Evolutionary conservation across 495 filamentous ascomycete species (phyloP).

Genomic region (Podospora pseudocomata): DNA sequence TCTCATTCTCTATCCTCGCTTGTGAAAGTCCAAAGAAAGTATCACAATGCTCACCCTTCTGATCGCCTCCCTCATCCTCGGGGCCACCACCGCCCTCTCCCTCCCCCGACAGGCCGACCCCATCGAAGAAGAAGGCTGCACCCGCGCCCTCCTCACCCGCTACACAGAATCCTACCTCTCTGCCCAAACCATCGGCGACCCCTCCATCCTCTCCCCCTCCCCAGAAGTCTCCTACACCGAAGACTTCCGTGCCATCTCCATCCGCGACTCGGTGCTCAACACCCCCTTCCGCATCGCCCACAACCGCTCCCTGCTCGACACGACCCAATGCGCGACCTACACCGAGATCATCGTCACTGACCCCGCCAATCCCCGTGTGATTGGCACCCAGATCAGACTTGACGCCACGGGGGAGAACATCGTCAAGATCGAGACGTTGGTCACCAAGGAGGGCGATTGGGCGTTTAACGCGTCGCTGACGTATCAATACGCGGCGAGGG

Average conservation of each 20-base stretch:
- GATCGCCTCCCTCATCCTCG: background rate
- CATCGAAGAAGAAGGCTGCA: conserved; percentile 3
- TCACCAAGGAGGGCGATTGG: conserved; percentile 45
- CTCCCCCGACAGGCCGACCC: background rate
- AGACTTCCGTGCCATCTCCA: conserved; percentile 40
- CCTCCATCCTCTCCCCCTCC: background rate
- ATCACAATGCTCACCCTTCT: background rate
- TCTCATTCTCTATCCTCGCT: background rate
- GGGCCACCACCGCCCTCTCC: background rate
- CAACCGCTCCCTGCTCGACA: conserved; percentile 48
- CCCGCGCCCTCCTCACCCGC: background rate
- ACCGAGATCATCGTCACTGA: conserved; percentile 47
- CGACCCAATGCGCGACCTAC: conserved; percentile 46
- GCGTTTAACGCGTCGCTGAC: conserved; percentile 49
- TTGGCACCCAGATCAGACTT: conserved; percentile 44
- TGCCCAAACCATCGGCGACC: conserved; percentile 4
- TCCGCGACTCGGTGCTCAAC: conserved; percentile 40
- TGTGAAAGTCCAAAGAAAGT: background rate
- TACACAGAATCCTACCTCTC: conserved; percentile 6
- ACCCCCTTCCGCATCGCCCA: conserved; percentile 46
- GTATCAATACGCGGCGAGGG: conserved; percentile 39
- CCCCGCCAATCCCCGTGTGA: conserved; percentile 43
- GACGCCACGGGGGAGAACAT: conserved; percentile 34
- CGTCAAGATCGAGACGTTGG: conserved; percentile 41
- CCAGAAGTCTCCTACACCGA: conserved; percentile 28